These are phyloP conservation scores for Casuarina cunninghamiana DNA, from an alignment of 306 rosid species.

Conservation along the genomic window DNA sequence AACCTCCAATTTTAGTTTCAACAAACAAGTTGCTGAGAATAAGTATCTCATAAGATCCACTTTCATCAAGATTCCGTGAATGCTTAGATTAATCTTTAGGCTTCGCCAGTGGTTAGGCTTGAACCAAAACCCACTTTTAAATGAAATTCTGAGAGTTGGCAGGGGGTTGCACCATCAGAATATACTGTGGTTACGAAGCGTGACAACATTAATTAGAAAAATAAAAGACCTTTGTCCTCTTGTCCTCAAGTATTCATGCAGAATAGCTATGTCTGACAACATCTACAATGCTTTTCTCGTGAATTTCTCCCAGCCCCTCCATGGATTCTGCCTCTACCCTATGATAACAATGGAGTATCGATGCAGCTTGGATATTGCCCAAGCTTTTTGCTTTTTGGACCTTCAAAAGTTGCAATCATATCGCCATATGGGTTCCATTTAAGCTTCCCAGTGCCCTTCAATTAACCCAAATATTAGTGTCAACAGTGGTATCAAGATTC, in stretches of 20 bases:
- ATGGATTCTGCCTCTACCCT: conserved; percentile 21
- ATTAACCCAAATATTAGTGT: neutral
- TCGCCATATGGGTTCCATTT: neutral
- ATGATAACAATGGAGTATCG: neutral
- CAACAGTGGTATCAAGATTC: neutral
- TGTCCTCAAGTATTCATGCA: neutral
- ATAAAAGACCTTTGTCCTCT: neutral
- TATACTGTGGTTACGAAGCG: conserved; percentile 5
- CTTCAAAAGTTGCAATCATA: neutral
- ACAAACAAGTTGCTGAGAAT: conserved; percentile 9
- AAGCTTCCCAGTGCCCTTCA: neutral
- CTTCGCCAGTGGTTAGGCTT: neutral
- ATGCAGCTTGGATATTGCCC: neutral
- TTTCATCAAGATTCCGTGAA: neutral
- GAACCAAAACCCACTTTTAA: neutral
- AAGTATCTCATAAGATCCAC: neutral
- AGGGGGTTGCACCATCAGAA: conserved; percentile 6
- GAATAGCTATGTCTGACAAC: too few relatives aligned
- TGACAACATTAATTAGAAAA: neutral
- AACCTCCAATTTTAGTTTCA: conserved; percentile 27
- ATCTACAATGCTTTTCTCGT: conserved; percentile 9
- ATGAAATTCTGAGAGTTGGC: neutral
- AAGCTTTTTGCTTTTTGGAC: neutral
- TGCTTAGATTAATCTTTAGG: neutral
- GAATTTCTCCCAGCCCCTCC: conserved; percentile 35